Percentiles rank a stretch among this genome's conserved stretches.
Evolutionary conservation across 164 flowering plant species (phyloP).

Genomic region (Umbellularia californica): DNA sequence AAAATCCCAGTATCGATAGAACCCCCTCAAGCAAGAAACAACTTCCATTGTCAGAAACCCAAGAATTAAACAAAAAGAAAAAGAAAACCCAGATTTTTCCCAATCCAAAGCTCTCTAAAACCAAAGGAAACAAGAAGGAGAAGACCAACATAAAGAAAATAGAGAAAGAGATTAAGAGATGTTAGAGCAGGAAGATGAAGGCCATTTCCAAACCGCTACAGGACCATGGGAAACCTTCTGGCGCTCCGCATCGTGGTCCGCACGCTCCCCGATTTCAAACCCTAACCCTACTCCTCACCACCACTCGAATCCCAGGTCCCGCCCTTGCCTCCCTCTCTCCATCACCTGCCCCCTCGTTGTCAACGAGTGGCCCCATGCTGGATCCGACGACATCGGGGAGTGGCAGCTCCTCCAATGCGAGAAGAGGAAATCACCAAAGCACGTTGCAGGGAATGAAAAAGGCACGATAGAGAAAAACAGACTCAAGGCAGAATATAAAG

Average conservation of each 20-base stretch:
- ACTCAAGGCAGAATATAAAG: too few relatives aligned
- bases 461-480: too few relatives aligned
- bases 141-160: background rate
- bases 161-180: conserved; percentile 14
- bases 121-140: too few relatives aligned
- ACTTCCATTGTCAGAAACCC: conserved; percentile 20
- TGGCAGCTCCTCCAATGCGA: conserved; percentile 33
- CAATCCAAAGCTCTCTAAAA: too few relatives aligned
- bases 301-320: conserved; percentile 24
- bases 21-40: background rate
- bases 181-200: conserved; percentile 40
- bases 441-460: too few relatives aligned
- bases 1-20: background rate
- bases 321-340: conserved; percentile 57
- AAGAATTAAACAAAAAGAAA: conserved; percentile 1
- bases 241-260: conserved; percentile 69
- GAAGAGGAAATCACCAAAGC: too few relatives aligned
- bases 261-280: conserved; percentile 38
- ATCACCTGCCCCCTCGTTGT: conserved; percentile 30
- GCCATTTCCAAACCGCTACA: conserved; percentile 11
- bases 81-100: background rate
- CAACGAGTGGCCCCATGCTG: conserved; percentile 73
- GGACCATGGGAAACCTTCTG: conserved; percentile 35
- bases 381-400: conserved; percentile 70
- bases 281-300: conserved; percentile 17